A percentile compares a stretch with the other conserved stretches of the same genome.
Conservation (phyloP, 305 asterid species). For the Fraxinus nigra region DNA sequence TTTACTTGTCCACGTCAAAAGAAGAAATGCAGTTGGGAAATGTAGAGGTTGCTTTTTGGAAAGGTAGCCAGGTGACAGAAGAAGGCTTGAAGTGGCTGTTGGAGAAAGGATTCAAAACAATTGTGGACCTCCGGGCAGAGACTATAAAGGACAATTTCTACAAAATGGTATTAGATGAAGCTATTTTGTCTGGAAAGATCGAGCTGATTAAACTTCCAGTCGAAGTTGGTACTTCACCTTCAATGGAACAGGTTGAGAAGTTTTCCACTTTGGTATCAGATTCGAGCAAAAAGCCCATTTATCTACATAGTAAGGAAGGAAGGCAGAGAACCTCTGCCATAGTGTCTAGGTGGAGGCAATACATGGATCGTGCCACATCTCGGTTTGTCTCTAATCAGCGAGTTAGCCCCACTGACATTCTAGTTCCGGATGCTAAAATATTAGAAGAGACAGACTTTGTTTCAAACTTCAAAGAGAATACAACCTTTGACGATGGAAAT, state of each 20-base stretch:
- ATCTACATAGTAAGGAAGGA: conserved; percentile 94
- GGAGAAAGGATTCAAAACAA: conserved; percentile 77
- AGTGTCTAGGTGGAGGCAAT: conserved; percentile 93
- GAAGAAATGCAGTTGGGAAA: conserved; percentile 43
- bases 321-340: conserved; percentile 75
- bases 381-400: conserved; percentile 27
- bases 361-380: conserved; percentile 48
- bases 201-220: conserved; percentile 77
- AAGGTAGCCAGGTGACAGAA: conserved; percentile 93
- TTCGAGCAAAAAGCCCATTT: conserved; percentile 61
- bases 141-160: conserved; percentile 77
- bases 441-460: conserved; percentile 34
- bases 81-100: conserved; percentile 84
- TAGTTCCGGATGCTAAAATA: conserved; percentile 39
- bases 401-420: conserved; percentile 30
- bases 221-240: conserved; percentile 80
- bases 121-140: conserved; percentile 94
- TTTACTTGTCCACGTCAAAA: conserved; percentile 53
- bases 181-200: conserved; percentile 53
- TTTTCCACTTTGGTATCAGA: conserved; percentile 72
- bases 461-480: conserved; percentile 31
- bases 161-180: conserved; percentile 52
- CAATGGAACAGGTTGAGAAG: conserved; percentile 68
- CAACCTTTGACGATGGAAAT: conserved; percentile 31
- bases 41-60: conserved; percentile 72